Conservation (phyloP, 1,139 yeast species). For the Blastobotrys arbuscula region DNA sequence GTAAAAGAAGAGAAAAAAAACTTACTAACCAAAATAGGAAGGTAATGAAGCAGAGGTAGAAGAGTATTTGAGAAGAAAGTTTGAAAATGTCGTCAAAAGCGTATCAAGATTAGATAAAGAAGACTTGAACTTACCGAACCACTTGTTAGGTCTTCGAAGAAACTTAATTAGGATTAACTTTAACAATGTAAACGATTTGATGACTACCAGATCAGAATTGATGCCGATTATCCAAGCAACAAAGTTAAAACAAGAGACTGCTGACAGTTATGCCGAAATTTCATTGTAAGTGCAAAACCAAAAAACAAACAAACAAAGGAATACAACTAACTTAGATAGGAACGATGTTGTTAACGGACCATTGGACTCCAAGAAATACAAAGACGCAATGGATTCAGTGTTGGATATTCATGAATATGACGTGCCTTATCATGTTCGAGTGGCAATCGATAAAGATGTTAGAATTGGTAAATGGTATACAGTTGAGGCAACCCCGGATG, state of each 20-base stretch:
- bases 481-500: conserved; percentile 60
- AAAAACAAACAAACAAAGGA: too few relatives aligned
- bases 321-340: conserved; percentile 10
- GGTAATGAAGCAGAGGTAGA: conserved; percentile 70
- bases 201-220: conserved; percentile 64
- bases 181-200: conserved; percentile 67
- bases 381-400: conserved; percentile 59
- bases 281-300: conserved; percentile 38
- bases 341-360: conserved; percentile 13
- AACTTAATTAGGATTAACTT: conserved; percentile 64
- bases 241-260: conserved; percentile 55
- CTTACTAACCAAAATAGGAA: conserved; percentile 11
- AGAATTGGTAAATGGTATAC: conserved; percentile 96
- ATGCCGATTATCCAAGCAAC: conserved; percentile 70
- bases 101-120: conserved; percentile 59
- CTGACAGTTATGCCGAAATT: conserved; percentile 61
- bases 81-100: conserved; percentile 59
- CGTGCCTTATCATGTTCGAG: conserved; percentile 95
- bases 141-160: conserved; percentile 69
- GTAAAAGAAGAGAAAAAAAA: background rate
- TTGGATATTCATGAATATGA: conserved; percentile 89
- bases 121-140: conserved; percentile 77
- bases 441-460: conserved; percentile 77
- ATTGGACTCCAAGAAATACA: conserved; percentile 23
- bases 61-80: conserved; percentile 64